Evolutionary conservation across 116 monocot species (phyloP), one percentile per base, ranked within the genome.

Genomic region (Posidonia oceanica): DNA sequence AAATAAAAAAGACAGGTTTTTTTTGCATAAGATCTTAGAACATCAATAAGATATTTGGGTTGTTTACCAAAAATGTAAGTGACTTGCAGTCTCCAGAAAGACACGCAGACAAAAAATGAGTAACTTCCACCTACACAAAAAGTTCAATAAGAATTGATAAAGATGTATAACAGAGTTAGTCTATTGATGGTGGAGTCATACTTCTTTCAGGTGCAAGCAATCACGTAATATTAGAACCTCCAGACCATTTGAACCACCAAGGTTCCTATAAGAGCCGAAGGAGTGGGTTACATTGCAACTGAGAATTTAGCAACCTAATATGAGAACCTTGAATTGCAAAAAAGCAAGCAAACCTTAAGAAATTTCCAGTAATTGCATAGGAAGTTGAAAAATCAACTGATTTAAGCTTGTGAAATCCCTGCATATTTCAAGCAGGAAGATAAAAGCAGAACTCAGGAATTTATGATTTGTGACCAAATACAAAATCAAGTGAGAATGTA

Each of bases 191-290:
- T 38, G 36, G 53, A 21, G n/a, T 55, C 55, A 83, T 72, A 88
- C 93, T 76, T 83, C 86, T 76, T 80, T 93, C 60, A 93, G 86
- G 78, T 86, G 81, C 65, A 86, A 68, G 68, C 86, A 93, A 71
- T 93, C 84, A 17, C 82, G 78, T 22, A 93, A 78, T 17, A 86
- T 83, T 74, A 93, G 71, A 55, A 83, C 71, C 72, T 93, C 93
- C 48, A 93, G 56, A 53, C 52, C 62, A 79, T 68, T 80, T 57
- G 73, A 62, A 52, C 63, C 78, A 52, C 76, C 69, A 62, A 86
- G 78, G 72, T 82, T 80, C 82, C 93, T 93, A 69, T 72, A 66
- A 57, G 75, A 75, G 16, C 56, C 37, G 73, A 78, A 20, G 29
- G 52, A 61, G 51, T 69, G 36, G 77, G 80, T 61, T 71, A 61